Evolutionary conservation across 2,329 filamentous ascomycete genomes (phyloP), one percentile per base, ranked within the genome.

Genomic region (Aspergillus transmontanensis): DNA sequence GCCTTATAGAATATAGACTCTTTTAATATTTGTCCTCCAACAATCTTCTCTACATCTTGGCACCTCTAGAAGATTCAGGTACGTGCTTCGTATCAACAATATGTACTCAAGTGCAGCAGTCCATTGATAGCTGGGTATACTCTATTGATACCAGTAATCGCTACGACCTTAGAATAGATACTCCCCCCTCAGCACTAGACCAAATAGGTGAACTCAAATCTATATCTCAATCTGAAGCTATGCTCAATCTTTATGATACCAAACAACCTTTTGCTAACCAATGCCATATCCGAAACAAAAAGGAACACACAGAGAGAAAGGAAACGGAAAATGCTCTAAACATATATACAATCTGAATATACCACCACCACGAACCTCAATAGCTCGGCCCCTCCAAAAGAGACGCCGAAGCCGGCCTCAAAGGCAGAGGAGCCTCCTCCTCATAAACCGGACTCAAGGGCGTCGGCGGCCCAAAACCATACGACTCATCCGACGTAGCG

Each of bases 391-490:
- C 48, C 4, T 51, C 48, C 19, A 51, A 9, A 11, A 51, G 16
- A 11, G 48, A 55, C 6, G 34, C 51, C n/a, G 51, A 55, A 6
- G 32, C 51, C 5, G 51, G 30, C 32, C 51, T 21, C n/a, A 55
- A 39, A 10, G 51, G 51, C 21, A 55, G 23, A 12, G 48, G 48
- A 2, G 12, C n/a, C 5, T 34, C 32, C 32, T 55, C 51, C 32
- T 55, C 51, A 55, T 55, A 55, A 16, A 55, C 30, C 11, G 51
- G 51, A 26, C 51, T 55, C 32, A 55, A 39, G n/a, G 32, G 32
- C 12, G 32, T 55, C n/a, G 51, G 51, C 19, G 51, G 51, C 51
- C 32, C 32, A 55, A 39, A 39, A 39, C 21, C 21, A 39, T 55
- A 55, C 51, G 51, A 26, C n/a, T 55, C 51, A 36, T 51, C 48